Evolutionary conservation across 1,284 basidiomycete species (phyloP).

Genomic region (Leccinum griseonigrum): DNA sequence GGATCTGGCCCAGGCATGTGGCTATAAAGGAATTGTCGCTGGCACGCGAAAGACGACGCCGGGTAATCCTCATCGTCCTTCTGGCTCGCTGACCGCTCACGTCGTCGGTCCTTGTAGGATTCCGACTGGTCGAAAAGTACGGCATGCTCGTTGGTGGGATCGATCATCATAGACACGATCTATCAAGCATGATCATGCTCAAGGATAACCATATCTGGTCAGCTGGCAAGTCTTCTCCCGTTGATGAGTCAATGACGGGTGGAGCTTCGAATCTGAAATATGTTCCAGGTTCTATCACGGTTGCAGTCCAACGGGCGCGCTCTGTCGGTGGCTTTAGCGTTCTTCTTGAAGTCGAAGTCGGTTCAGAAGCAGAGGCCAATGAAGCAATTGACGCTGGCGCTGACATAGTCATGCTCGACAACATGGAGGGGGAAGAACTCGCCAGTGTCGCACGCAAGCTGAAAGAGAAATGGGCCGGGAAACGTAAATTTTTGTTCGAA

Average conservation of each 20-base stretch:
- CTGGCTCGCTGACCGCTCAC: constrained; percentile 3
- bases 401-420: constrained; percentile 98
- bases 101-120: constrained; percentile 48
- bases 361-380: constrained; percentile 85
- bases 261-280: constrained; percentile 1
- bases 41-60: constrained; percentile 98
- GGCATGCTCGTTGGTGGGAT: constrained; percentile 98
- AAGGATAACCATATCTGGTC: constrained; percentile 99
- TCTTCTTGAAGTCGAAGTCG: constrained; percentile 93
- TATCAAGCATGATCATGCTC: constrained; percentile 99
- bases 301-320: constrained; percentile 83
- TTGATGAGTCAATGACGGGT: background rate
- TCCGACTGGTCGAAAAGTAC: constrained; percentile 97
- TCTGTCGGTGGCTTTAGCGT: constrained; percentile 93
- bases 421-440: constrained; percentile 80
- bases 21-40: constrained; percentile 89
- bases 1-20: constrained; percentile 75
- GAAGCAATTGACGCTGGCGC: constrained; percentile 97
- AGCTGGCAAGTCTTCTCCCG: constrained; percentile 54
- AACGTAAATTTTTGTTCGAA: constrained; percentile 85
- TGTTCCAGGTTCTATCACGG: constrained; percentile 78
- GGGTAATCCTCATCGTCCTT: constrained; percentile 42
- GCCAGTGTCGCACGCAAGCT: constrained; percentile 65
- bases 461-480: constrained; percentile 74
- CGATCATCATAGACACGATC: constrained; percentile 94